Conservation (phyloP, 257 asterid genomes). For the Jaltomata sinuosa region DNA sequence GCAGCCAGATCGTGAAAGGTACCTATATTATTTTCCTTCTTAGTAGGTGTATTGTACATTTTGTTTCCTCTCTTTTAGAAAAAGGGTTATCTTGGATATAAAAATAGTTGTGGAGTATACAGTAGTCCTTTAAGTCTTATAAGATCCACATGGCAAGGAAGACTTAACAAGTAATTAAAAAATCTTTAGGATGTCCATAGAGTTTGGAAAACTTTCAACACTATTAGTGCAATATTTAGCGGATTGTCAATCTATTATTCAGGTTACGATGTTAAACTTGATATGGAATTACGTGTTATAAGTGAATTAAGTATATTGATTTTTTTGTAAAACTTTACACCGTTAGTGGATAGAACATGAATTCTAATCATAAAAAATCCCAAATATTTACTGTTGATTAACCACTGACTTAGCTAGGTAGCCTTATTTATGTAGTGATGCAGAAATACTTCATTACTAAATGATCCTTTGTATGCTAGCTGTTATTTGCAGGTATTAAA, state of each 20-base stretch:
- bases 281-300: not conserved
- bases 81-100: not conserved
- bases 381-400: not conserved
- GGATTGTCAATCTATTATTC: not conserved
- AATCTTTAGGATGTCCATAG: not conserved
- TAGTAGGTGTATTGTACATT: not conserved
- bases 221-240: not conserved
- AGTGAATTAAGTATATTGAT: not conserved
- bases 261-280: not conserved
- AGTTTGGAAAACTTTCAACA: not conserved
- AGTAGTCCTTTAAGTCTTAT: not conserved
- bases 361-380: not conserved
- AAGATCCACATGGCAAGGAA: not conserved
- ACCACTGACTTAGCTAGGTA: not conserved
- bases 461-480: not conserved
- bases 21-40: not conserved
- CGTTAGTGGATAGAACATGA: not conserved
- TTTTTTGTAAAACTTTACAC: too few relatives aligned
- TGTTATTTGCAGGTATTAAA: not conserved
- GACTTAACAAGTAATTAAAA: not conserved
- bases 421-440: not conserved
- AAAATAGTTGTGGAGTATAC: not conserved
- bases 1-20: not conserved
- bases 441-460: not conserved
- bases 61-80: not conserved